Evolutionary conservation across 805 yeast species (phyloP), one percentile per base, ranked within the genome.

Genomic region (Yueomyces sp.): DNA sequence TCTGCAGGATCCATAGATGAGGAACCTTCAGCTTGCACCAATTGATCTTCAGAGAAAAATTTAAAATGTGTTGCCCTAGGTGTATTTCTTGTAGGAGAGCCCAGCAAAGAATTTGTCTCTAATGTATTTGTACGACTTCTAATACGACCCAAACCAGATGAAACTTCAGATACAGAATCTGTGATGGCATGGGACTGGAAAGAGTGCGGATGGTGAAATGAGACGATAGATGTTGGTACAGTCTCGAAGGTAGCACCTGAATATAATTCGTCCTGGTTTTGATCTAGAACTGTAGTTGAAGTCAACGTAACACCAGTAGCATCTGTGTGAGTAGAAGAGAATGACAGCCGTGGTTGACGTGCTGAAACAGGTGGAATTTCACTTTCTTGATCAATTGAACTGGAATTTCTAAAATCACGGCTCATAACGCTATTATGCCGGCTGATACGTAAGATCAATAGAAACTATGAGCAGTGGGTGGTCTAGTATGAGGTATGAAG

Each of bases 21-120:
- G 1, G 90, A 72, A 40, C 96, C 96, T 43, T 84, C 92, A 0
- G 97, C 96, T 42, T 73, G 69, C 53, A 82, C 88, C 40, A 90
- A 80, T 51, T 86, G 92, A 44, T 83, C 85, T 3, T 81, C 69
- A 8, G 90, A 77, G 62, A 90, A 90, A 59, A 88, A 90, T 47
- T 77, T 74, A 65, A 92, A 90, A 44, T 79, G 68, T 11, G 63
- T 56, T n/a, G 53, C 52, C 19, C 57, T 47, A 19, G 68, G 64
- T 28, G 69, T 53, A 19, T 65, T 61, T 40, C 67, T 49, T 4
- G 71, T 59, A 33, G 53, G 46, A 26, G 8, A 5, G n/a, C 26
- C 26, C n/a, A 34, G 5, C n/a, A 34, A 11, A 34, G 37, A 19
- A 19, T n/a, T 34, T 34, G 37, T 34, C n/a, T 40, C 42, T 26